Conservation (phyloP, 2,329 filamentous ascomycete species). For the Diplodia sapinea region DNA sequence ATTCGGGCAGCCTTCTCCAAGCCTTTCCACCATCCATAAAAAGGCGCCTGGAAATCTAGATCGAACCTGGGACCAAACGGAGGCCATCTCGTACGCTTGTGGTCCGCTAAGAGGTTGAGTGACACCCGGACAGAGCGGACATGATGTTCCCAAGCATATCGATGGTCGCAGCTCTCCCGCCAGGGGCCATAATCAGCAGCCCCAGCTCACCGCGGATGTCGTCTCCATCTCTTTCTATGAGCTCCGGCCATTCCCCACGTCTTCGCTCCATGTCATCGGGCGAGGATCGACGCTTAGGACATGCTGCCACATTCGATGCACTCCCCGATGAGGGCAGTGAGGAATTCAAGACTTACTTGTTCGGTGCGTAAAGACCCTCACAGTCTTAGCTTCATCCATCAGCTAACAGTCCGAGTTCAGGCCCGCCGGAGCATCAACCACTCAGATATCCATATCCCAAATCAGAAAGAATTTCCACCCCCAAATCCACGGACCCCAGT, state of each 20-base stretch:
- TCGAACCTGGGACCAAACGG: not conserved
- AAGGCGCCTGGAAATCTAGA: not conserved
- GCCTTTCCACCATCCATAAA: not conserved
- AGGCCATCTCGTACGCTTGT: not conserved
- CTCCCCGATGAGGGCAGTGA: not conserved
- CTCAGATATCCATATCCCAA: not conserved
- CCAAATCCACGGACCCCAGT: not conserved
- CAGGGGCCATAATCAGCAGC: not conserved
- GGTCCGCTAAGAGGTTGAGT: not conserved
- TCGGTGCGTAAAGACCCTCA: not conserved
- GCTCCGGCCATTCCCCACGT: not conserved
- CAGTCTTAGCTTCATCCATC: not conserved
- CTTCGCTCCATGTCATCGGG: not conserved
- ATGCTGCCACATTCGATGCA: not conserved
- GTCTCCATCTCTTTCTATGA: not conserved
- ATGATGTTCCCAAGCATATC: slow-evolving; percentile 12
- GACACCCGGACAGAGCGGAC: not conserved
- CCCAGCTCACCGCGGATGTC: not conserved
- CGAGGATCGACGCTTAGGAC: not conserved
- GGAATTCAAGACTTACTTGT: slow-evolving; percentile 2
- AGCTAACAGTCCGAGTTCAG: not conserved
- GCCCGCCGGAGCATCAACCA: not conserved
- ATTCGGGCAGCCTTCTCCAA: not conserved
- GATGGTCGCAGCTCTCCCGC: slow-evolving; percentile 1
- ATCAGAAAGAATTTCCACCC: not conserved